phyloP scores from a whole-genome alignment of 768 basidiomycete species.

The Tulasnella sp. region DNA sequence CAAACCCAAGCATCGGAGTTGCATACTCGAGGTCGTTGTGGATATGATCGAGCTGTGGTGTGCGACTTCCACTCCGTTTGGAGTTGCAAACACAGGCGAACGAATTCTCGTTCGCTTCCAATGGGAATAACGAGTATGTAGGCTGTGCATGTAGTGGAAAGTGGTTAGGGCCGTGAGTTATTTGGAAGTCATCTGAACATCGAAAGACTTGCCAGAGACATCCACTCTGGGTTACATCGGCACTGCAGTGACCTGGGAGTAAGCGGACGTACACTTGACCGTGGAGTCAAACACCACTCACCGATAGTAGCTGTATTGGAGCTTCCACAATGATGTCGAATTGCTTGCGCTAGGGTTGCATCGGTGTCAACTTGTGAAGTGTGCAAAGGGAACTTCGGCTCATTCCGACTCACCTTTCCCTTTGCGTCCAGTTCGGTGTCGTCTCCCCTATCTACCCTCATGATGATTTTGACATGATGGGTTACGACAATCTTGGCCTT shows the following conservation, averaged over 20 bases:
- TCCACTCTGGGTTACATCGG: slow-evolving; percentile 71
- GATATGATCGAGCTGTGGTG: not conserved
- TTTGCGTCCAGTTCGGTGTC: slow-evolving; percentile 49
- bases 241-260: slow-evolving; percentile 36
- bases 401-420: slow-evolving; percentile 39
- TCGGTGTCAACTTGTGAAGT: not conserved
- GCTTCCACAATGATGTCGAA: slow-evolving; percentile 82
- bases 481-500: slow-evolving; percentile 60
- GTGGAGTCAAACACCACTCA: slow-evolving; percentile 30
- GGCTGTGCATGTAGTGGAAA: not conserved
- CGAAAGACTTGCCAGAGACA: slow-evolving; percentile 34
- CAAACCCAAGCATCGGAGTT: not conserved
- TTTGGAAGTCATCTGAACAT: not conserved
- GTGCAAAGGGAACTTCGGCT: not conserved
- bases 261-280: not conserved
- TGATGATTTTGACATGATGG: slow-evolving; percentile 69
- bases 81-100: not conserved
- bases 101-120: not conserved
- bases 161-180: not conserved
- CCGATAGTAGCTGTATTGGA: slow-evolving; percentile 79
- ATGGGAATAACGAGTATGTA: slow-evolving; percentile 8
- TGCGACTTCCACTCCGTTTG: not conserved
- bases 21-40: not conserved
- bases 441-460: slow-evolving; percentile 76
- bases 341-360: slow-evolving; percentile 38